These are phyloP conservation scores for Mycena galericulata DNA, from an alignment of 768 basidiomycete genomes.

Conservation along the genomic window DNA sequence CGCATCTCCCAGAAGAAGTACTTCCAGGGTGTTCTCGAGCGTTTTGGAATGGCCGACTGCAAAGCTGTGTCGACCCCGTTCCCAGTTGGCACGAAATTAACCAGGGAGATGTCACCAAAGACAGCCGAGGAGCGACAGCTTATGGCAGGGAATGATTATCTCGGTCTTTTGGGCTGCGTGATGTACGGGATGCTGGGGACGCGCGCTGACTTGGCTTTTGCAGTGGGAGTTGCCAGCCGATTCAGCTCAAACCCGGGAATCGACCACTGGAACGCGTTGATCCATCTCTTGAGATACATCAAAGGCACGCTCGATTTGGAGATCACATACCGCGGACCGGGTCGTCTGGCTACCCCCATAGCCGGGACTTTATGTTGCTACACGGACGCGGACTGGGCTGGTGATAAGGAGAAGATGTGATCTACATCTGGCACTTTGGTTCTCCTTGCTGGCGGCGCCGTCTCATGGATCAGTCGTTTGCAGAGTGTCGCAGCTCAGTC, in stretches of 20 bases:
- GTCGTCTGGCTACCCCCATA: not conserved
- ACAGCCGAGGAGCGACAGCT: not conserved
- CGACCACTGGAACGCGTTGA: not conserved
- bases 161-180: not conserved
- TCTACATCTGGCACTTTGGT: not conserved
- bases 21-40: not conserved
- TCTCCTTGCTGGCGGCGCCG: not conserved
- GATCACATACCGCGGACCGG: not conserved
- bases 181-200: slow-evolving; percentile 8
- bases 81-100: not conserved
- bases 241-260: not conserved
- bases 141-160: slow-evolving; percentile 5
- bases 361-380: not conserved
- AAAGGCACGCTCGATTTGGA: not conserved
- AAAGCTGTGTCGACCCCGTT: not conserved
- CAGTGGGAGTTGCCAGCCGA: not conserved
- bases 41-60: not conserved
- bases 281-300: not conserved
- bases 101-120: not conserved
- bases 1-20: not conserved
- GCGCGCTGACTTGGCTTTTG: not conserved
- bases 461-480: slow-evolving; percentile 4
- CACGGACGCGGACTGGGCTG: not conserved
- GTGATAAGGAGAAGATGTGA: not conserved
- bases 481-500: not conserved